Percentiles rank a stretch among this genome's conserved stretches.
Evolutionary conservation across 2,329 filamentous ascomycete genomes (phyloP).

Genomic region (Xylariaceae sp.): DNA sequence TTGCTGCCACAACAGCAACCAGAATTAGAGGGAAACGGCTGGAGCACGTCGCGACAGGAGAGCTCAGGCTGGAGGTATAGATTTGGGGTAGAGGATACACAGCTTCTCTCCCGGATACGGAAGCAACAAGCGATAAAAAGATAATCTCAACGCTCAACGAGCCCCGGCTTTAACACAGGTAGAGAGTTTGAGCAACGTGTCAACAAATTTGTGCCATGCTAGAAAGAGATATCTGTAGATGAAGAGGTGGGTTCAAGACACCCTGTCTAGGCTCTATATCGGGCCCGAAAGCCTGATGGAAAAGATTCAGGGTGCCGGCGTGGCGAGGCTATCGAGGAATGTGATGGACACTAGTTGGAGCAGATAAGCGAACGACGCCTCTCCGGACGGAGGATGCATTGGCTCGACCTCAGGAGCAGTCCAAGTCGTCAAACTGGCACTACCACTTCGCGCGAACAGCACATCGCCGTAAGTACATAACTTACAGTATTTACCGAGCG

Average conservation of each 20-base stretch:
- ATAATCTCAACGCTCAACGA: slow-evolving; percentile 22
- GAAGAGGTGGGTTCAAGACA: not conserved
- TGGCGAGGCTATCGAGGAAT: too few species aligned
- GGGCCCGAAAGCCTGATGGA: too few species aligned
- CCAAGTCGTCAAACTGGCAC: too few species aligned
- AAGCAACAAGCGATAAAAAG: slow-evolving; percentile 40
- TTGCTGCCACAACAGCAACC: slow-evolving; percentile 16
- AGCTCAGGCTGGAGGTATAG: slow-evolving; percentile 13
- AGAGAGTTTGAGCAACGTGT: slow-evolving; percentile 23
- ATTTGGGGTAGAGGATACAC: slow-evolving; percentile 22
- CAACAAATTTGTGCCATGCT: slow-evolving; percentile 5
- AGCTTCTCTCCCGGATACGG: slow-evolving; percentile 29
- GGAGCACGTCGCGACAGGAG: slow-evolving; percentile 8
- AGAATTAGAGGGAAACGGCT: slow-evolving; percentile 13
- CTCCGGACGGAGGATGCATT: too few species aligned
- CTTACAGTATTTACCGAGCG: slow-evolving; percentile 19
- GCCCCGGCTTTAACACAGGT: slow-evolving; percentile 23
- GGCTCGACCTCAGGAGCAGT: too few species aligned
- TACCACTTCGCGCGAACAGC: too few species aligned
- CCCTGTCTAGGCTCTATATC: too few species aligned
- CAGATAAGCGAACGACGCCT: too few species aligned
- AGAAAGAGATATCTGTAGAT: slow-evolving; percentile 1
- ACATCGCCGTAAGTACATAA: too few species aligned
- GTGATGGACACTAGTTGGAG: too few species aligned
- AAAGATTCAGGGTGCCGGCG: too few species aligned